Evolutionary conservation across 139 green algal species (phyloP).

Genomic region (Penium margaritaceum): DNA sequence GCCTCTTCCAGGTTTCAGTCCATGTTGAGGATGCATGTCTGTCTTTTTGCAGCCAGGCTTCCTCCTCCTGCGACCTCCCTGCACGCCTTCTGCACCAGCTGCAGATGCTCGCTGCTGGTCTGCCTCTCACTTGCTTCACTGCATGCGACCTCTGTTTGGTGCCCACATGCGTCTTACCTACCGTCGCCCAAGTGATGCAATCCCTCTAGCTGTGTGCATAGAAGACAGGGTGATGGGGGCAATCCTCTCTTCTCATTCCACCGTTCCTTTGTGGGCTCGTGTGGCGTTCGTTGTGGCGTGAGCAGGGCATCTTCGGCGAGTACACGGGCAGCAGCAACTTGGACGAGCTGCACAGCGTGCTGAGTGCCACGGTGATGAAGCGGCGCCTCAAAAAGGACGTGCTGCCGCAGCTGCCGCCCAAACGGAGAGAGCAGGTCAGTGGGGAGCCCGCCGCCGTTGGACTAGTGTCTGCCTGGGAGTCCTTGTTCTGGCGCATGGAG

Average conservation of each 20-base stretch:
- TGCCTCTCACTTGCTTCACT: too few relatives aligned
- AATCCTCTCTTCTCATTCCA: not conserved
- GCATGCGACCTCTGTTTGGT: not conserved
- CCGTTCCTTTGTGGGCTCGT: not conserved
- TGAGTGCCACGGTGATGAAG: slow-evolving; percentile 76
- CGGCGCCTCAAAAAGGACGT: slow-evolving; percentile 84
- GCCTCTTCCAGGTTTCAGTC: too few relatives aligned
- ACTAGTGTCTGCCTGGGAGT: too few relatives aligned
- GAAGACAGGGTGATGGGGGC: too few relatives aligned
- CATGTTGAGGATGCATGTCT: too few relatives aligned
- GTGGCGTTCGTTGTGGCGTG: not conserved
- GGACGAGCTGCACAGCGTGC: slow-evolving; percentile 72
- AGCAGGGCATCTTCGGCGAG: slow-evolving; percentile 22
- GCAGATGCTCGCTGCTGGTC: too few relatives aligned
- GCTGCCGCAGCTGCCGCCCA: slow-evolving; percentile 78
- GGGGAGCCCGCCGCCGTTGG: too few relatives aligned
- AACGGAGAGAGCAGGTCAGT: slow-evolving; percentile 78
- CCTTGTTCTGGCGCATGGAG: too few relatives aligned
- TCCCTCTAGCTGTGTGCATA: too few relatives aligned
- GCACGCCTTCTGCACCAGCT: too few relatives aligned
- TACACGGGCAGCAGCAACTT: slow-evolving; percentile 30
- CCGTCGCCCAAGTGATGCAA: not conserved
- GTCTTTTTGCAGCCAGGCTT: too few relatives aligned
- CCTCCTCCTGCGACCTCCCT: too few relatives aligned
- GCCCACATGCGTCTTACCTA: not conserved